A percentile compares a stretch with the other conserved stretches of the same genome.
Evolutionary conservation across 2,329 filamentous ascomycete genomes (phyloP).

Genomic region (Colletotrichum abscissum): DNA sequence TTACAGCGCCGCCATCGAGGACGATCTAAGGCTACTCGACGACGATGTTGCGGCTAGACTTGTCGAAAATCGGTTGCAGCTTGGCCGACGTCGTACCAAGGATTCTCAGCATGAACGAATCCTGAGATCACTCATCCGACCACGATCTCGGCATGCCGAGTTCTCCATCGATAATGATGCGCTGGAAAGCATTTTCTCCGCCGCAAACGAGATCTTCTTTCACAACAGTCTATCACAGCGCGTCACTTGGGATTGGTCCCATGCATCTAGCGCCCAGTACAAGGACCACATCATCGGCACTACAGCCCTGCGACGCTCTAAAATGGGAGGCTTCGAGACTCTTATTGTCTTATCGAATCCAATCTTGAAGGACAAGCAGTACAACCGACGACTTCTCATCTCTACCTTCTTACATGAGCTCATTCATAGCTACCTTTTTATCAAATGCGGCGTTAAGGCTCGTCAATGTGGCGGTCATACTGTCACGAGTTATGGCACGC

Average conservation of each 20-base stretch:
- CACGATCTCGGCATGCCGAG: slow-evolving; percentile 55
- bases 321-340: slow-evolving; percentile 67
- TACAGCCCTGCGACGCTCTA: slow-evolving; percentile 65
- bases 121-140: slow-evolving; percentile 67
- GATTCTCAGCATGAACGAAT: slow-evolving; percentile 68
- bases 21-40: slow-evolving; percentile 51
- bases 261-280: slow-evolving; percentile 60
- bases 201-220: slow-evolving; percentile 74
- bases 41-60: slow-evolving; percentile 60
- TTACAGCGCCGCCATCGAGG: slow-evolving; percentile 40
- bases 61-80: slow-evolving; percentile 60
- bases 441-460: slow-evolving; percentile 69
- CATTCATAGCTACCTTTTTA: slow-evolving; percentile 75
- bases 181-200: slow-evolving; percentile 67
- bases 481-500: no score
- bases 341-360: slow-evolving; percentile 70
- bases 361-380: slow-evolving; percentile 65
- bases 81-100: slow-evolving; percentile 55
- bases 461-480: slow-evolving; percentile 69
- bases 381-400: slow-evolving; percentile 70
- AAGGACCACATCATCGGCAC: slow-evolving; percentile 69
- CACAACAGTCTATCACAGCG: slow-evolving; percentile 64
- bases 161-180: slow-evolving; percentile 68
- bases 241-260: slow-evolving; percentile 72
- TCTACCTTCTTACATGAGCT: slow-evolving; percentile 75